phyloP scores from a whole-genome alignment of 305 asterid species.

The Solanum aculeatissimum region DNA sequence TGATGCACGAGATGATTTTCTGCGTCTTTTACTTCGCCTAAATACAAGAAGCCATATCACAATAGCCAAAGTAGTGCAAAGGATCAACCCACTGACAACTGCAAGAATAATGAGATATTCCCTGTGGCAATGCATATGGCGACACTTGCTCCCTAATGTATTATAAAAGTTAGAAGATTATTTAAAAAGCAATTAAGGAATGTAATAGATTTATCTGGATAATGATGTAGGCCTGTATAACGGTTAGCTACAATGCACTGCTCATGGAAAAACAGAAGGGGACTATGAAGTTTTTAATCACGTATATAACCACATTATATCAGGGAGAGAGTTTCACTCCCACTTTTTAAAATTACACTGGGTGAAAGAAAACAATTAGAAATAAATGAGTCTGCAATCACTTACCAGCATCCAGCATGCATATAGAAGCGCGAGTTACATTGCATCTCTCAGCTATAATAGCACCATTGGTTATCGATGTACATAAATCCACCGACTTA shows the following conservation, averaged over 20 bases:
- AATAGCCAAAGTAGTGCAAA: conserved; percentile 65
- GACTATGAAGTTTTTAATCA: neutral
- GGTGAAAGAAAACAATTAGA: neutral
- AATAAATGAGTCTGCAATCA: neutral
- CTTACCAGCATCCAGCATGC: conserved; percentile 61
- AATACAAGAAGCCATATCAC: conserved; percentile 86
- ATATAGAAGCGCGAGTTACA: conserved; percentile 41
- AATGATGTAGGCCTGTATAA: neutral
- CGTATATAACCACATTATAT: neutral
- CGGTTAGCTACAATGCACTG: neutral
- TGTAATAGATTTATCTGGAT: neutral
- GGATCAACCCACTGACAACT: conserved; percentile 84
- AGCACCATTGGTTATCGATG: conserved; percentile 39
- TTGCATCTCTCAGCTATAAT: conserved; percentile 62
- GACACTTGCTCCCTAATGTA: conserved; percentile 57
- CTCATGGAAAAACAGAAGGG: neutral
- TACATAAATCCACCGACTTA: conserved; percentile 31
- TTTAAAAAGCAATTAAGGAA: neutral
- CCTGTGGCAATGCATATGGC: conserved; percentile 76
- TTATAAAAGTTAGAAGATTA: neutral
- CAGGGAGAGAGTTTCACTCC: neutral
- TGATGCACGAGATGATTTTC: conserved; percentile 80
- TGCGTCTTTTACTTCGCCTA: conserved; percentile 60
- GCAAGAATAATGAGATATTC: conserved; percentile 84
- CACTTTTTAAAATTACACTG: neutral